Conservation (phyloP, 2,329 filamentous ascomycete species). For the Fusarium sp. region DNA sequence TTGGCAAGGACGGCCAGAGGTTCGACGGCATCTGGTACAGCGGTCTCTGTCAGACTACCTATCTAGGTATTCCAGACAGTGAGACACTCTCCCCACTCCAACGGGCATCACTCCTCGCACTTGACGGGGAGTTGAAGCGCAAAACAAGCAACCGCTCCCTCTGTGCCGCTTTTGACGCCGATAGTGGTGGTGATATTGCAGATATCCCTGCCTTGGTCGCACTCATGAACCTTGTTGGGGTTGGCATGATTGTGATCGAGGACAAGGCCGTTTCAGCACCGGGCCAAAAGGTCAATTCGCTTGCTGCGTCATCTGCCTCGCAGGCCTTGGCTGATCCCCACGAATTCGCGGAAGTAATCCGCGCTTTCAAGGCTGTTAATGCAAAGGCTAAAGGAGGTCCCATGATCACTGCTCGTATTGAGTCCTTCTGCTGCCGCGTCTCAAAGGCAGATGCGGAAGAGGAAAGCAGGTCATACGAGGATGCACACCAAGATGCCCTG, state of each 20-base stretch:
- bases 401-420: constrained; percentile 9
- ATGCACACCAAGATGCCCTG: constrained; percentile 4
- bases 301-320: constrained; percentile 14
- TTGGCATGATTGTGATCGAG: constrained; percentile 22
- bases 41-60: constrained; percentile 26
- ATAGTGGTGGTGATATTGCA: constrained; percentile 14
- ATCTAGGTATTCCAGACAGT: constrained; percentile 16
- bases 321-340: constrained; percentile 12
- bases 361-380: neutral
- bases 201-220: constrained; percentile 20
- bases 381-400: neutral
- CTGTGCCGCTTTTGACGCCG: constrained; percentile 20
- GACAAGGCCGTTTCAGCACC: constrained; percentile 22
- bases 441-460: neutral
- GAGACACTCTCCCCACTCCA: constrained; percentile 15
- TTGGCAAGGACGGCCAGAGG: constrained; percentile 13
- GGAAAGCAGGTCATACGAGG: neutral
- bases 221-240: constrained; percentile 13
- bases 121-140: constrained; percentile 15
- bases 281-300: constrained; percentile 21
- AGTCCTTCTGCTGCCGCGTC: constrained; percentile 4
- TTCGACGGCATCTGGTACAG: constrained; percentile 28
- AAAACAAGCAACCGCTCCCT: constrained; percentile 15
- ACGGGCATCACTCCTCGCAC: constrained; percentile 8
- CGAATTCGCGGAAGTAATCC: constrained; percentile 12